These are phyloP conservation scores for Plantago rigida DNA, from an alignment of 305 asterid genomes.

Conservation along the genomic window DNA sequence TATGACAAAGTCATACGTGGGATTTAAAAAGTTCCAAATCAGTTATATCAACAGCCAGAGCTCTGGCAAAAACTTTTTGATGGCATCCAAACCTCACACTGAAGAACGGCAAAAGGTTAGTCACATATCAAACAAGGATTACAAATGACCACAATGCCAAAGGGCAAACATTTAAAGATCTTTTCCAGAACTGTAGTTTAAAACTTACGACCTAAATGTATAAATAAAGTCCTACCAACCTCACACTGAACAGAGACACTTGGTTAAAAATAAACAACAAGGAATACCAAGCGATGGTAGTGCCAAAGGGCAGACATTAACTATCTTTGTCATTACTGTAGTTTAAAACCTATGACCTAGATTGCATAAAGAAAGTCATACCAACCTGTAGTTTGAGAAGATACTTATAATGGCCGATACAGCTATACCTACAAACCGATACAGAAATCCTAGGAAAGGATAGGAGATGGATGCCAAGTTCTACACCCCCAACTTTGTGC, in stretches of 20 bases:
- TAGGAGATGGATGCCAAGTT: constrained; percentile 33
- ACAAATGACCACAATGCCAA: constrained; percentile 32
- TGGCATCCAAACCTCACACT: constrained; percentile 55
- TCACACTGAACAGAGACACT: constrained; percentile 48
- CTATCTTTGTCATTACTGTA: constrained; percentile 28
- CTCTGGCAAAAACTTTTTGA: constrained; percentile 49
- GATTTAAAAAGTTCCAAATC: constrained; percentile 37
- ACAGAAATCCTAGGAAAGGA: constrained; percentile 40
- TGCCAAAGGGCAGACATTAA: constrained; percentile 30
- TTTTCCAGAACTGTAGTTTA: constrained; percentile 31
- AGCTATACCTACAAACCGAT: constrained; percentile 34
- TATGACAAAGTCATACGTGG: constrained; percentile 35
- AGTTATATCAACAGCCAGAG: constrained; percentile 47
- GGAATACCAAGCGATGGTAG: constrained; percentile 29
- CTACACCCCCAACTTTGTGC: constrained; percentile 27
- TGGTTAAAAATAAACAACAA: constrained; percentile 35
- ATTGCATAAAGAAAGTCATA: constrained; percentile 21
- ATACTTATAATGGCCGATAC: constrained; percentile 28
- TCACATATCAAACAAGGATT: constrained; percentile 29
- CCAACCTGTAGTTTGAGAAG: constrained; percentile 25
- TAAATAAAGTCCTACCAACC: constrained; percentile 22
- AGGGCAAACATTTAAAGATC: constrained; percentile 21
- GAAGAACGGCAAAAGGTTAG: constrained; percentile 46
- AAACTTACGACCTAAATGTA: constrained; percentile 34
- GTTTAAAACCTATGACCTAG: constrained; percentile 38